A percentile compares a stretch with the other conserved stretches of the same genome.
These are phyloP conservation scores for Erigeron philadelphicus DNA, from an alignment of 140 eudicot genomes.

Conservation along the genomic window DNA sequence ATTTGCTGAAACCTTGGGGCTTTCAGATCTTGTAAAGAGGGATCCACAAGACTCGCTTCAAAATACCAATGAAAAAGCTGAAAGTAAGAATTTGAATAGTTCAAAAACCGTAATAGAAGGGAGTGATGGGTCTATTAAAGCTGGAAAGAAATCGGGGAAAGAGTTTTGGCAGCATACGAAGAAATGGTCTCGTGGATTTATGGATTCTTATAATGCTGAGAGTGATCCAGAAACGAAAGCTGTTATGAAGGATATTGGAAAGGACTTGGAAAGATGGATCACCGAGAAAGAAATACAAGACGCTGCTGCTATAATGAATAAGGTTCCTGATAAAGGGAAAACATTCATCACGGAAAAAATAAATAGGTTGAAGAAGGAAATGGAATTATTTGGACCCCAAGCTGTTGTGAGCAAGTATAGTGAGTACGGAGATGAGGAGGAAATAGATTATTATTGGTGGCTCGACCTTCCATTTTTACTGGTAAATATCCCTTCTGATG, in stretches of 20 bases:
- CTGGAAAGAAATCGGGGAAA: slow-evolving; percentile 76
- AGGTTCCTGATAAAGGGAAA: slow-evolving; percentile 58
- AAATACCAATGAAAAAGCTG: slow-evolving; percentile 18
- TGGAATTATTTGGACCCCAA: slow-evolving; percentile 85
- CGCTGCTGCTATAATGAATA: slow-evolving; percentile 65
- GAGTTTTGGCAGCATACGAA: slow-evolving; percentile 95
- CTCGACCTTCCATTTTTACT: slow-evolving; percentile 78
- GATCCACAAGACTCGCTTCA: slow-evolving; percentile 26
- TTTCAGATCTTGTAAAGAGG: slow-evolving; percentile 27
- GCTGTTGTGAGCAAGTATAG: slow-evolving; percentile 89
- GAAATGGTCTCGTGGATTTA: slow-evolving; percentile 87
- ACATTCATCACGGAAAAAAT: slow-evolving; percentile 56
- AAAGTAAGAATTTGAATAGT: slow-evolving; percentile 25
- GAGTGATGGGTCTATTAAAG: slow-evolving; percentile 77
- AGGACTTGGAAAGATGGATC: slow-evolving; percentile 89
- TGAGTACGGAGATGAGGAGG: slow-evolving; percentile 79
- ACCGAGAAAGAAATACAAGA: slow-evolving; percentile 85
- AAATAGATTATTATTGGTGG: slow-evolving; percentile 95
- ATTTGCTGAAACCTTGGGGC: slow-evolving; percentile 41
- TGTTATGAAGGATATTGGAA: slow-evolving; percentile 84
- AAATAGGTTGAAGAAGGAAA: slow-evolving; percentile 67
- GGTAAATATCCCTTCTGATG: slow-evolving; percentile 35
- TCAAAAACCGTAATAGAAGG: slow-evolving; percentile 75
- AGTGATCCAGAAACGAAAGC: slow-evolving; percentile 84
- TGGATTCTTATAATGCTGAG: slow-evolving; percentile 82